phyloP scores from a whole-genome alignment of 441 rosid species.

The Gossypium lobatum region DNA sequence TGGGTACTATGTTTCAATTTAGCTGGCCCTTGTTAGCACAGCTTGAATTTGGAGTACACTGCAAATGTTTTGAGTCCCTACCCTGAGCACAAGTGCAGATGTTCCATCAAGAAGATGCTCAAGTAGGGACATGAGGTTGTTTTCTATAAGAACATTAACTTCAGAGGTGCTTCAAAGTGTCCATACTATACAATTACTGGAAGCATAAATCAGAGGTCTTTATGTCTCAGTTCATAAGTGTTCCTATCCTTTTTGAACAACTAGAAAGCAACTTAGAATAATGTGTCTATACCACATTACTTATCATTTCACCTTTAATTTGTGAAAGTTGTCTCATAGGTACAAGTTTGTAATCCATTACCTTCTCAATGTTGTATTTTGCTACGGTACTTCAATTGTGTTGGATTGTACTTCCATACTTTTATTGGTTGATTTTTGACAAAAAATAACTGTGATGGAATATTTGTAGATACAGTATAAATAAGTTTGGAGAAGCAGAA shows the following conservation, averaged over 20 bases:
- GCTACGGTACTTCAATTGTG: neutral
- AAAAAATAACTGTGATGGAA: neutral
- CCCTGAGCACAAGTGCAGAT: neutral
- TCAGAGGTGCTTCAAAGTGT: neutral
- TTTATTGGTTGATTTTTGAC: neutral
- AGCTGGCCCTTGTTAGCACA: neutral
- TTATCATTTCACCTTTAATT: neutral
- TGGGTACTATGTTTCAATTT: neutral
- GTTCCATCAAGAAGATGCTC: neutral
- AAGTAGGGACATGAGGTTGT: neutral
- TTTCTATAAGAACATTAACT: neutral
- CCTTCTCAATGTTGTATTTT: neutral
- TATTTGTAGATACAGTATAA: neutral
- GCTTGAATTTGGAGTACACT: neutral
- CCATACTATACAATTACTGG: neutral
- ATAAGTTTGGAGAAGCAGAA: neutral
- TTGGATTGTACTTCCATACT: neutral
- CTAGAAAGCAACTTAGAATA: neutral
- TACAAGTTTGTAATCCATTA: neutral
- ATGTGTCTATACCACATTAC: neutral
- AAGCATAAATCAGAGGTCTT: neutral
- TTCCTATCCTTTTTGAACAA: neutral
- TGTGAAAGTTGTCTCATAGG: neutral
- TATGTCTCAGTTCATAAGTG: neutral
- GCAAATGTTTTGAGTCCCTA: neutral